Evolutionary conservation across 2,329 filamentous ascomycete genomes (phyloP), one percentile per base, ranked within the genome.

Genomic region (Aureobasidium mangrovei): DNA sequence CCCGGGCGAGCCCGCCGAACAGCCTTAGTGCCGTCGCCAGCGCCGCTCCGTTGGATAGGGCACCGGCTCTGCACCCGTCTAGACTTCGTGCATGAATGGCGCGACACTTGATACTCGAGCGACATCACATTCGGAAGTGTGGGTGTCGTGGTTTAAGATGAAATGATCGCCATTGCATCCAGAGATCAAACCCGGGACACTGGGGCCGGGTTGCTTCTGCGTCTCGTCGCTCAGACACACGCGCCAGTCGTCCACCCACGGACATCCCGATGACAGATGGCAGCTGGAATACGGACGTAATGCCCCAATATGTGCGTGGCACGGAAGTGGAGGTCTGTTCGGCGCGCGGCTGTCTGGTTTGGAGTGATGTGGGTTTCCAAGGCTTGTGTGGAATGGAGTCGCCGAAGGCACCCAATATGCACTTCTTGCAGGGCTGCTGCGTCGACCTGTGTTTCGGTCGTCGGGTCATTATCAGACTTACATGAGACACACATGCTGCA

Each of bases 1-100:
- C 38, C 33, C 47, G 47, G 47, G 47, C 47, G 47, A 36, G 47
- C 47, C 47, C 47, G 47, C 47, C 47, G 47, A 51, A 42, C 47
- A 51, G 36, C 47, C 47, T 51, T 51, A 51, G 47, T 38, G 38
- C 38, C 47, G 42, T 51, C 47, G 47, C 47, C 28, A 42, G 47
- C 33, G 47, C 47, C 47, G 38, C 28, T 27, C 35, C 4, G 29
- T 35, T 51, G 47, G 24, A 51, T 51, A 51, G 47, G 47, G 29
- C 47, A 51, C 36, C 38, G 47, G 47, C 46, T 35, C 27, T 40
- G 46, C 46, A 35, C 38, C 47, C 42, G 47, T 51, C 47, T 51
- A 27, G 47, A 41, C 47, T 38, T 28, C 27, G 18, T 42, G 47
- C 47, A 51, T 51, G 8, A 51, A n/a, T 41, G 47, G 47, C 38